Evolutionary conservation across 2,329 filamentous ascomycete species (phyloP), one percentile per base, ranked within the genome.

Genomic region (Colletotrichum chrysophilum): DNA sequence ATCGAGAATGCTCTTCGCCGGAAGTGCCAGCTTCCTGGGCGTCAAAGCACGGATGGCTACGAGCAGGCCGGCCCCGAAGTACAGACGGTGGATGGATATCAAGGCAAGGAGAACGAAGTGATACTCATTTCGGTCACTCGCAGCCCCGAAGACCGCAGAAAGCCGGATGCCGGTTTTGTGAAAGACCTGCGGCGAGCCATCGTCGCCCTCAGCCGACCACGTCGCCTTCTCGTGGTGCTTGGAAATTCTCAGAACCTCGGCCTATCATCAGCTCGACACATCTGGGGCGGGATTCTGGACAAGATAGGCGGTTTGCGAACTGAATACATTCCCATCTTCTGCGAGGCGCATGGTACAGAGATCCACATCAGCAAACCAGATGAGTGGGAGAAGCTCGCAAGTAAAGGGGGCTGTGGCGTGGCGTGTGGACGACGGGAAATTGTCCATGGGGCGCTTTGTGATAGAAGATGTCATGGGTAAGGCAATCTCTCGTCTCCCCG

Each of bases 91-190:
- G 96, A 98, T 80, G 95, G 94, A 0, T 98, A 96, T 80, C 96
- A 98, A 82, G 96, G 96, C 14, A 95, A 98, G 79, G 95, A 98
- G 81, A 98, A 98, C 77, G 94, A 96, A 28, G 88, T 98, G 10
- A 88, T 98, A 12, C 82, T 98, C 3, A 86, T 98, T 0, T 98
- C 96, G 0, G 86, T 98, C 0, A 95, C 97, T 4, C 91, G 96
- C 58, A 96, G 93, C 77, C 94, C 93, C 43, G 78, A 81, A 2
- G 79, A 85, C 2, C 80, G 85, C 6, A 86, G 87, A 1, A 78
- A 78, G 1, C 79, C 77, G 4, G 80, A 79, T 1, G 93, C 96
- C 34, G 96, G 96, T 0, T 98, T 98, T 78, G 87, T 98, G 3
- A 87, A 89, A 2, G 91, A 94, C 72, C 83, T 85, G 76, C 91